Evolutionary conservation across 208 protist genomes (phyloP).

Genomic region (Crithidia expoeki): DNA sequence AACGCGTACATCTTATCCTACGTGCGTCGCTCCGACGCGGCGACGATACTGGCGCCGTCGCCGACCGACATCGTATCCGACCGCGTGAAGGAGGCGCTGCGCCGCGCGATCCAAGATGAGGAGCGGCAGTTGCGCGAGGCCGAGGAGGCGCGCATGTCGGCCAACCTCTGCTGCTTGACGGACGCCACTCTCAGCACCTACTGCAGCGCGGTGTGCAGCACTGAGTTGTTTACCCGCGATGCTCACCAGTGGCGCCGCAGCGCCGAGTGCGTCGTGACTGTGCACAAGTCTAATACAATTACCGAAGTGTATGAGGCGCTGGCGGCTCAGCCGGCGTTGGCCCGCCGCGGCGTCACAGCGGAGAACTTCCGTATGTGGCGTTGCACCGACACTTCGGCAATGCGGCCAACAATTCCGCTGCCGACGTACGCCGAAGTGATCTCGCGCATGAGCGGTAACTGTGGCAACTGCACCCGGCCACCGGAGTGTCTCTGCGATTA

Average conservation of each 20-base stretch:
- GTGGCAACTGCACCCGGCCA: neutral
- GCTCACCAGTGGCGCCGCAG: conserved; percentile 21
- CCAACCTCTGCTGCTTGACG: conserved; percentile 61
- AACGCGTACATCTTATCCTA: conserved; percentile 89
- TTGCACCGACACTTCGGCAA: conserved; percentile 22
- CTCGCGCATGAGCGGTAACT: neutral
- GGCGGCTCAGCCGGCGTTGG: conserved; percentile 36
- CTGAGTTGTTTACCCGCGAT: conserved; percentile 61
- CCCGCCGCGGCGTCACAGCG: conserved; percentile 31
- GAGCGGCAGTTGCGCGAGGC: conserved; percentile 44
- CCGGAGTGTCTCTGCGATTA: conserved; percentile 29
- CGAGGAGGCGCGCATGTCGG: conserved; percentile 40
- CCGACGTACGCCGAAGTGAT: conserved; percentile 39
- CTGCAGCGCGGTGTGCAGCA: conserved; percentile 37
- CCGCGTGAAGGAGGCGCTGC: conserved; percentile 59
- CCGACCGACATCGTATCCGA: conserved; percentile 68
- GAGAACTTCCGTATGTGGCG: conserved; percentile 58
- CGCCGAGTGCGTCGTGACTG: conserved; percentile 51
- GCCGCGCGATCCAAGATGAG: conserved; percentile 60
- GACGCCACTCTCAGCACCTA: conserved; percentile 50
- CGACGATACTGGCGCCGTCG: conserved; percentile 58
- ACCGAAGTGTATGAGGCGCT: conserved; percentile 54
- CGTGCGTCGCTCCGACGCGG: conserved; percentile 71
- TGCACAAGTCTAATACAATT: conserved; percentile 59
- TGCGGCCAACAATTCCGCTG: conserved; percentile 41